Percentiles rank a stretch among this genome's conserved stretches.
Evolutionary conservation across 768 basidiomycete species (phyloP).

Genomic region (Suillus bovinus): DNA sequence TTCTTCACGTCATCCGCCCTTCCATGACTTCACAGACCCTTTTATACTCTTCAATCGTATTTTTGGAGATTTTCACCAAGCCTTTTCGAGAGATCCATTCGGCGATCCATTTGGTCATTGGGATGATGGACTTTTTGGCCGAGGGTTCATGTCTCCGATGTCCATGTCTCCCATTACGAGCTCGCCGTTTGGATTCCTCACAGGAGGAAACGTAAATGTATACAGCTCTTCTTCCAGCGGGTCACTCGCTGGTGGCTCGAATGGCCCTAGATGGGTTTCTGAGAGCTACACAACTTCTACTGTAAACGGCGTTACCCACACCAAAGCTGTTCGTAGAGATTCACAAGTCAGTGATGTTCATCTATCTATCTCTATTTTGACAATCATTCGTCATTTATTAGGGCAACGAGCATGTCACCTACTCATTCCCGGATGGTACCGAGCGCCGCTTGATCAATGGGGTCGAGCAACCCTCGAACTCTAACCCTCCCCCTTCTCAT

Average conservation of each 20-base stretch:
- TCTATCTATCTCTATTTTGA: neutral
- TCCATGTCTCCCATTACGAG: neutral
- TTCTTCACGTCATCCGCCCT: constrained; percentile 18
- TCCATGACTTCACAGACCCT: constrained; percentile 63
- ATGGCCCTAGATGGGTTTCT: constrained; percentile 43
- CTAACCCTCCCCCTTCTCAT: constrained; percentile 17
- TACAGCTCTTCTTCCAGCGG: constrained; percentile 4
- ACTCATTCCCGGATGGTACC: constrained; percentile 65
- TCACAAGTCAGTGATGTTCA: constrained; percentile 46
- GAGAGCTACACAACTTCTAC: constrained; percentile 58
- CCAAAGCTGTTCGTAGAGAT: constrained; percentile 54
- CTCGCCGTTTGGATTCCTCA: constrained; percentile 1
- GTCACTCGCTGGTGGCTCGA: constrained; percentile 19
- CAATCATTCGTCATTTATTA: constrained; percentile 29
- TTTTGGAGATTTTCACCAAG: constrained; percentile 52
- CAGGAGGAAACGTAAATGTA: neutral
- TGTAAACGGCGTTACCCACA: constrained; percentile 70
- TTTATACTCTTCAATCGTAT: constrained; percentile 73
- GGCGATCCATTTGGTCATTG: constrained; percentile 24
- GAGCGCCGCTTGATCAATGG: constrained; percentile 71
- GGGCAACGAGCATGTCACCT: constrained; percentile 77
- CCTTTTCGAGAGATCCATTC: constrained; percentile 38
- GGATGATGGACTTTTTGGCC: constrained; percentile 17
- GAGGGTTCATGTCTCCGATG: constrained; percentile 6
- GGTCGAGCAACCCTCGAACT: constrained; percentile 39